These are phyloP conservation scores for Ceriops zippeliana DNA, from an alignment of 345 rosid species.

Conservation along the genomic window DNA sequence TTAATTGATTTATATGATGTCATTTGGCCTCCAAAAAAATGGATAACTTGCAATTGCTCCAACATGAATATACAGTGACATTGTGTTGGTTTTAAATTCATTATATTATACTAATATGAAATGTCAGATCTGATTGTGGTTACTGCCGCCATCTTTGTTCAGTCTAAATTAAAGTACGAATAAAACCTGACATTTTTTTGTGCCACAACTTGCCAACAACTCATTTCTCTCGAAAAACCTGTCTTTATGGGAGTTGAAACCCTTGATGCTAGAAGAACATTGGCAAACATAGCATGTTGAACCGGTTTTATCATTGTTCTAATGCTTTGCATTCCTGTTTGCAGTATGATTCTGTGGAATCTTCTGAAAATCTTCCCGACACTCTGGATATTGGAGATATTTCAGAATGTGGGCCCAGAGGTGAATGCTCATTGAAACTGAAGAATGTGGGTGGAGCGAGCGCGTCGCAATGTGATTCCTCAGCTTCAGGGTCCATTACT, in stretches of 20 bases:
- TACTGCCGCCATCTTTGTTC: not conserved
- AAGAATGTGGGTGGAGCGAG: slow-evolving; percentile 52
- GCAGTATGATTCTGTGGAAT: slow-evolving; percentile 54
- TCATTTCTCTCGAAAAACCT: not conserved
- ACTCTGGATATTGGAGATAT: slow-evolving; percentile 82
- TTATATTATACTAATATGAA: not conserved
- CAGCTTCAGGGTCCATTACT: slow-evolving; percentile 20
- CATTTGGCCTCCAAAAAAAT: not conserved
- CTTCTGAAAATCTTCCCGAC: slow-evolving; percentile 67
- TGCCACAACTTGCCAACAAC: not conserved
- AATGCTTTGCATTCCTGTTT: slow-evolving; percentile 10
- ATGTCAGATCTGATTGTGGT: not conserved
- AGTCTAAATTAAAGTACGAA: not conserved
- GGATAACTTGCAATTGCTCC: not conserved
- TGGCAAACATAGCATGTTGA: not conserved
- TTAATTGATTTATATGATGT: too few species aligned
- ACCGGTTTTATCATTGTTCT: not conserved
- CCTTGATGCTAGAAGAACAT: not conserved
- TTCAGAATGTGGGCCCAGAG: slow-evolving; percentile 43
- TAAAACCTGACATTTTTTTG: not conserved
- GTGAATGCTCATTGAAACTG: slow-evolving; percentile 37
- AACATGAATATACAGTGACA: not conserved
- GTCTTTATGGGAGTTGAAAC: not conserved
- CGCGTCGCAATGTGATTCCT: slow-evolving; percentile 46
- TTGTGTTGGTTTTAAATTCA: not conserved